Base-by-base conservation (phyloP, 164 flowering plant genomes). In the Akebia trifoliata region DNA sequence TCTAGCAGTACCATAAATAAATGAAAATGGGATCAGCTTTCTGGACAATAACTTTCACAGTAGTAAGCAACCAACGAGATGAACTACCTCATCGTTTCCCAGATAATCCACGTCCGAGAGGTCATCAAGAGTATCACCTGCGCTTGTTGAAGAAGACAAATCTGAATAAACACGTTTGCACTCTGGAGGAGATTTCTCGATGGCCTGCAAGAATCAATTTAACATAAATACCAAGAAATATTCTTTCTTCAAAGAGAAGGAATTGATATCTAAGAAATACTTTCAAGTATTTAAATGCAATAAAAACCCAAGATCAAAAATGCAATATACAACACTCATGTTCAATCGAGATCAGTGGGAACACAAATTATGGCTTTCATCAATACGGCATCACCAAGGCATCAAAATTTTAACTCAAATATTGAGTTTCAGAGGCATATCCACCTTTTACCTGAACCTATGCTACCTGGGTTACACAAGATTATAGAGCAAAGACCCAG, bases 21-120 rank as follows among this genome's bases (percentile, higher is more conserved):
- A 35, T 24, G 57, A 53, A 12, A 38, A 8, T 8, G 31, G n/a
- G 14, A 15, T 18, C 6, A 26, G n/a, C n/a, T n/a, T n/a, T n/a
- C n/a, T n/a, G n/a, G n/a, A n/a, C n/a, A n/a, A n/a, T n/a, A n/a
- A n/a, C n/a, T n/a, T n/a, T n/a, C n/a, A n/a, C n/a, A n/a, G n/a
- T n/a, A n/a, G n/a, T n/a, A 35, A 8, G 42, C 36, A 38, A 25
- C 24, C 15, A 22, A 28, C 46, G 24, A 29, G 36, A 48, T 47
- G 42, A 54, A 40, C 38, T 65, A 83, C 84, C 85, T 87, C 89
- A 50, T 36, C n/a, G n/a, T n/a, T 53, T 28, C 59, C 86, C 58
- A 70, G 63, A 70, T 47, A 62, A 61, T 82, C 86, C 29, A 58
- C 32, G 63, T 84, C 87, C 11, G 87, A 84, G 53, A 80, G 65